Evolutionary conservation across 495 filamentous ascomycete species (phyloP).

Genomic region (Corynascus novoguineensis): DNA sequence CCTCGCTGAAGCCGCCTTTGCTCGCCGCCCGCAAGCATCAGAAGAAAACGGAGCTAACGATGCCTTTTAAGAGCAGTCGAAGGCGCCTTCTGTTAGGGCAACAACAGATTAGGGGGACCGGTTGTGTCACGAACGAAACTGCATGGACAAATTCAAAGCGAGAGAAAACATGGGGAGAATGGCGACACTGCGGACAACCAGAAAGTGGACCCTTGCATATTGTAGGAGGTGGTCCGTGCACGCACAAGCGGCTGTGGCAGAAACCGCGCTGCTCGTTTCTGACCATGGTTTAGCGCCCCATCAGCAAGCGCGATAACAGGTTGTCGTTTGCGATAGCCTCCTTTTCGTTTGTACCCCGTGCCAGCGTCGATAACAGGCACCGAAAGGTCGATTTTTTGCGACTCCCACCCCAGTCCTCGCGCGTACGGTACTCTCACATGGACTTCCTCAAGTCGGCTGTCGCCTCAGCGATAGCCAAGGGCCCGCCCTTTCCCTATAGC

Average conservation of each 20-base stretch:
- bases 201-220: neutral
- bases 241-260: neutral
- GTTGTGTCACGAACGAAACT: neutral
- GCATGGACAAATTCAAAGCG: neutral
- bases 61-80: neutral
- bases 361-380: neutral
- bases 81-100: neutral
- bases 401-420: neutral
- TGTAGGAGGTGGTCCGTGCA: constrained; percentile 12
- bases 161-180: neutral
- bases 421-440: constrained; percentile 49
- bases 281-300: constrained; percentile 8
- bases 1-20: neutral
- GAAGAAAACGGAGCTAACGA: neutral
- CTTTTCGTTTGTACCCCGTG: neutral
- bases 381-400: neutral
- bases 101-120: neutral
- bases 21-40: neutral
- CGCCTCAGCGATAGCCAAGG: constrained; percentile 91
- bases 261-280: constrained; percentile 4
- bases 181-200: neutral
- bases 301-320: constrained; percentile 17
- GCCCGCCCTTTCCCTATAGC: constrained; percentile 82
- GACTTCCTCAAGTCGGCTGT: constrained; percentile 97
- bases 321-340: constrained; percentile 4